Percentiles rank a stretch among this genome's conserved stretches.
Evolutionary conservation across 208 protist genomes (phyloP).

Genomic region (Porcisia hertigi): DNA sequence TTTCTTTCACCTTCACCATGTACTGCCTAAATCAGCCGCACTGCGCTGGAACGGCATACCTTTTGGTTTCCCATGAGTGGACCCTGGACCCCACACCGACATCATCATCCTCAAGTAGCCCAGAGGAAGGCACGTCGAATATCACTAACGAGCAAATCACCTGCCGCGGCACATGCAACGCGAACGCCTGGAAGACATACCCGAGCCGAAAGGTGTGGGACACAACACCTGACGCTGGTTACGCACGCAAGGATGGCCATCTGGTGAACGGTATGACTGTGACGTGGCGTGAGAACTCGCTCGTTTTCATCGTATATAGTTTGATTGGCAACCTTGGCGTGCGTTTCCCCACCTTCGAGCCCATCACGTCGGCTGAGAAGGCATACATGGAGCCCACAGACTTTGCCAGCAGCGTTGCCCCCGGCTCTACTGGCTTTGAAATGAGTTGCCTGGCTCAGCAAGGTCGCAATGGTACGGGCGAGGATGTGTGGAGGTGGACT

Average conservation of each 20-base stretch:
- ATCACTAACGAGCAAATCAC: slow-evolving; percentile 69
- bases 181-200: slow-evolving; percentile 73
- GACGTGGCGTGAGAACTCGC: slow-evolving; percentile 57
- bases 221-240: slow-evolving; percentile 48
- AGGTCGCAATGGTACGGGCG: slow-evolving; percentile 51
- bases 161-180: slow-evolving; percentile 71
- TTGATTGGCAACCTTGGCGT: slow-evolving; percentile 81
- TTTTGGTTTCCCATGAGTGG: slow-evolving; percentile 52
- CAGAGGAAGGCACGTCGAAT: slow-evolving; percentile 7
- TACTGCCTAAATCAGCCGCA: slow-evolving; percentile 60
- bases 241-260: slow-evolving; percentile 56
- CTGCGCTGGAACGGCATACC: slow-evolving; percentile 73
- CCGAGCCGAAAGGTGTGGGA: slow-evolving; percentile 66
- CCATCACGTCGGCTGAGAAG: slow-evolving; percentile 34
- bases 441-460: slow-evolving; percentile 67
- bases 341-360: slow-evolving; percentile 86
- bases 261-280: slow-evolving; percentile 59
- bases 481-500: slow-evolving; percentile 76
- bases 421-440: slow-evolving; percentile 62
- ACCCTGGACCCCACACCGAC: slow-evolving; percentile 40
- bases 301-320: slow-evolving; percentile 70
- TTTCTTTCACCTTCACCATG: slow-evolving; percentile 72
- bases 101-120: slow-evolving; percentile 11
- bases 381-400: slow-evolving; percentile 67
- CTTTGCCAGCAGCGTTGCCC: slow-evolving; percentile 40